These are phyloP conservation scores for Ogataea hybrid DNA, from an alignment of 1,139 yeast genomes.

Conservation along the genomic window DNA sequence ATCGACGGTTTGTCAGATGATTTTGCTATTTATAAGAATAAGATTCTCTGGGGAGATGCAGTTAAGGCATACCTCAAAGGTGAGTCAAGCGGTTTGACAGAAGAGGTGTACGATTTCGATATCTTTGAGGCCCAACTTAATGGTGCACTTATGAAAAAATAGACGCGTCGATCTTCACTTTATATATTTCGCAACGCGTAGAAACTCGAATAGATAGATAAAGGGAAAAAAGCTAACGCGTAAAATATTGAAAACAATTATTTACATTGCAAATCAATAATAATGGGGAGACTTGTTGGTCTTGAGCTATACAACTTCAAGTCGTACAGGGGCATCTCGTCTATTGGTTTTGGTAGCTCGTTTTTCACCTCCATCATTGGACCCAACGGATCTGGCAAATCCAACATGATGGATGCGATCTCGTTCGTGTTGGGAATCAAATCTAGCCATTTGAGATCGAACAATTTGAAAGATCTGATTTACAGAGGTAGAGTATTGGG, in stretches of 20 bases:
- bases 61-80: conserved; percentile 27
- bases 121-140: conserved; percentile 1
- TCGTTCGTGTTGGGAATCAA: conserved; percentile 91
- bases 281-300: conserved; percentile 76
- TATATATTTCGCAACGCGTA: conserved; percentile 8
- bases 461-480: conserved; percentile 69
- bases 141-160: not conserved
- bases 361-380: conserved; percentile 91
- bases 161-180: not conserved
- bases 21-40: conserved; percentile 27
- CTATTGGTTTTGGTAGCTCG: conserved; percentile 79
- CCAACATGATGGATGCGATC: conserved; percentile 98
- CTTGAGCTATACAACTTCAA: conserved; percentile 83
- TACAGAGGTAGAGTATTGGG: conserved; percentile 61
- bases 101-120: conserved; percentile 19
- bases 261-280: too few relatives aligned
- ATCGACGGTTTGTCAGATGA: conserved; percentile 29
- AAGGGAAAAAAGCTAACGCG: conserved; percentile 2
- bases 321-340: conserved; percentile 76
- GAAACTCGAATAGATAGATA: not conserved
- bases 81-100: conserved; percentile 27
- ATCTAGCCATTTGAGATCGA: conserved; percentile 74
- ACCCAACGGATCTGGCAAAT: conserved; percentile 97
- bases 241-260: not conserved
- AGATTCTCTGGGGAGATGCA: conserved; percentile 31